A percentile compares a stretch with the other conserved stretches of the same genome.
These are phyloP conservation scores for Albifimbria verrucaria DNA, from an alignment of 2,329 filamentous ascomycete genomes.

Conservation along the genomic window DNA sequence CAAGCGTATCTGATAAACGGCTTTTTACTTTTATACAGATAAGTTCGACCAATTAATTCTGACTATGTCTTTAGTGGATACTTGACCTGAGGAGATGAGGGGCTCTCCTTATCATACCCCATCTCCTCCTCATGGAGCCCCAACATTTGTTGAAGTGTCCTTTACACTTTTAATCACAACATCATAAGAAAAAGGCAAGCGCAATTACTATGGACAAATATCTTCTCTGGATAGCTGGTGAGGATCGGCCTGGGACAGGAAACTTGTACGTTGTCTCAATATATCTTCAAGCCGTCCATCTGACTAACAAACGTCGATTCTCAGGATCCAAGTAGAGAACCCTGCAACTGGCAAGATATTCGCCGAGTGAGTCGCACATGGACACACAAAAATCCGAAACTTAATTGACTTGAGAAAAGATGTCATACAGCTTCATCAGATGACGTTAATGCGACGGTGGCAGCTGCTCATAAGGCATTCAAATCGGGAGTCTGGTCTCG, in stretches of 20 bases:
- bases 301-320: not conserved
- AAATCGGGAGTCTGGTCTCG: conserved; percentile 64
- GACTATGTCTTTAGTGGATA: too few relatives aligned
- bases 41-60: too few relatives aligned
- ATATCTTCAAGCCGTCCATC: not conserved
- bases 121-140: too few relatives aligned
- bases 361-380: conserved; percentile 35
- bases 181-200: not conserved
- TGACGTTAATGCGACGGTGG: conserved; percentile 25
- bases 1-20: too few relatives aligned
- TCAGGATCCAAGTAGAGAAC: conserved; percentile 50
- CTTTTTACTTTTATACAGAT: too few relatives aligned
- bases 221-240: not conserved
- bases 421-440: conserved; percentile 24
- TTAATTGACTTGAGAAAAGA: conserved; percentile 8
- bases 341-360: conserved; percentile 51
- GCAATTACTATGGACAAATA: not conserved
- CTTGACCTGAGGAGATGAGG: too few relatives aligned
- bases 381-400: not conserved
- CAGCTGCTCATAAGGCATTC: conserved; percentile 59
- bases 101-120: too few relatives aligned
- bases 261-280: not conserved
- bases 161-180: not conserved
- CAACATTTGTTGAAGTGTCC: too few relatives aligned
- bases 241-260: not conserved